Percentiles rank a stretch among this genome's conserved stretches.
Conservation (phyloP, 164 flowering plant species). For the Nymphaea thermarum region DNA sequence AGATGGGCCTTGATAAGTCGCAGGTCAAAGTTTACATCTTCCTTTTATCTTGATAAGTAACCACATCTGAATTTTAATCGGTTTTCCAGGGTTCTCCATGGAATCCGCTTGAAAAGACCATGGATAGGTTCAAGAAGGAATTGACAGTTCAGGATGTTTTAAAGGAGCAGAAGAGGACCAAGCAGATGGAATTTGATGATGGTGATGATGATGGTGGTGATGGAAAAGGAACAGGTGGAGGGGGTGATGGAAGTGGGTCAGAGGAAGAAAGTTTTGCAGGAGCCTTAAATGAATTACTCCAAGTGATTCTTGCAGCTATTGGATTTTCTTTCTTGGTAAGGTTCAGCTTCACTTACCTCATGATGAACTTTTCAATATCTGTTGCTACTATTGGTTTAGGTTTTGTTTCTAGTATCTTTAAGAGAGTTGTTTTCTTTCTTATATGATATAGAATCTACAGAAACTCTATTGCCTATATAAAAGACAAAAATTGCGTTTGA, state of each 20-base stretch:
- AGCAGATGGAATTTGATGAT: slow-evolving; percentile 41
- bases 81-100: slow-evolving; percentile 46
- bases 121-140: slow-evolving; percentile 38
- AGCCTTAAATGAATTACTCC: slow-evolving; percentile 43
- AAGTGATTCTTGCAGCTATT: slow-evolving; percentile 58
- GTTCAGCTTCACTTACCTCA: not conserved
- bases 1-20: not conserved
- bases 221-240: slow-evolving; percentile 26
- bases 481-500: too few relatives aligned
- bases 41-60: not conserved
- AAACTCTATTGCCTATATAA: too few relatives aligned
- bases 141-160: slow-evolving; percentile 48
- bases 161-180: slow-evolving; percentile 48
- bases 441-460: too few relatives aligned
- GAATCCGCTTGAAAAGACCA: slow-evolving; percentile 48
- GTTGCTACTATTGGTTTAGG: not conserved
- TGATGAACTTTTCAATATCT: not conserved
- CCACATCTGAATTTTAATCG: not conserved
- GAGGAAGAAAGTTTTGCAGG: slow-evolving; percentile 46
- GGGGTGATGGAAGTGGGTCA: slow-evolving; percentile 29
- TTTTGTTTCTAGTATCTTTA: too few relatives aligned
- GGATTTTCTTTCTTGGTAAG: slow-evolving; percentile 61
- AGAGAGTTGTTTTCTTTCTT: too few relatives aligned
- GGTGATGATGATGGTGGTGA: slow-evolving; percentile 27
- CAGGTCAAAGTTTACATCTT: not conserved